Evolutionary conservation across 768 basidiomycete species (phyloP).

Genomic region (Leccinum boreale): DNA sequence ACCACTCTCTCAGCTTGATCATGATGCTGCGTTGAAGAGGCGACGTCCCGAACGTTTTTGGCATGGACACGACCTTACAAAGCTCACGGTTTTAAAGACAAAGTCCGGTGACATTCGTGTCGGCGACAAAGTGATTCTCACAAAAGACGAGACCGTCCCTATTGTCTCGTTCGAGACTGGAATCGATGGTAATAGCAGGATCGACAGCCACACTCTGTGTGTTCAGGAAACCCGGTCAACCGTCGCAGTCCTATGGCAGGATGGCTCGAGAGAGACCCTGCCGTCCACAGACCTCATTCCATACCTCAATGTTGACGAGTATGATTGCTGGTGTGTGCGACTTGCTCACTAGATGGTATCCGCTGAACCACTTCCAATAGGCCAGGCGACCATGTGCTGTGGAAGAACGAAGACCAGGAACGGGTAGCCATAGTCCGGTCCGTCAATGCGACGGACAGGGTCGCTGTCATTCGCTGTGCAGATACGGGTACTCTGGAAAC

Average conservation of each 20-base stretch:
- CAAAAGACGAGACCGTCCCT: slow-evolving; percentile 45
- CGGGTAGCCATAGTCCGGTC: slow-evolving; percentile 74
- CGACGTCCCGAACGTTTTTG: slow-evolving; percentile 75
- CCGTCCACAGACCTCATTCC: slow-evolving; percentile 69
- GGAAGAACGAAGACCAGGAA: slow-evolving; percentile 69
- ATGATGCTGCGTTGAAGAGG: slow-evolving; percentile 49
- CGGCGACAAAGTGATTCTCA: slow-evolving; percentile 68
- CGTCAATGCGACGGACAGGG: slow-evolving; percentile 69
- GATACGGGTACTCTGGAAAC: slow-evolving; percentile 56
- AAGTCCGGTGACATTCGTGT: slow-evolving; percentile 67
- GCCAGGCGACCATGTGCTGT: slow-evolving; percentile 90
- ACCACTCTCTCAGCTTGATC: slow-evolving; percentile 50
- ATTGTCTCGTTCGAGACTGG: slow-evolving; percentile 60
- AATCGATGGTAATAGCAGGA: slow-evolving; percentile 39
- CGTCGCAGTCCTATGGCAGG: slow-evolving; percentile 83
- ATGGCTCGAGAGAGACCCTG: slow-evolving; percentile 64
- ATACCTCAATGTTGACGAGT: slow-evolving; percentile 85
- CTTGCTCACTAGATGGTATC: background rate
- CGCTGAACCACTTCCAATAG: slow-evolving; percentile 36
- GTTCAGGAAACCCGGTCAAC: slow-evolving; percentile 72
- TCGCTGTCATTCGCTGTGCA: slow-evolving; percentile 59
- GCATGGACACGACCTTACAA: slow-evolving; percentile 58
- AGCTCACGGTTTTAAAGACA: slow-evolving; percentile 61
- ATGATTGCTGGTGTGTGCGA: slow-evolving; percentile 74
- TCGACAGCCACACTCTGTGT: slow-evolving; percentile 55